Percentiles rank a stretch among this genome's conserved stretches.
Conservation (phyloP, 148 eudicot species). For the Arbutus unedo region DNA sequence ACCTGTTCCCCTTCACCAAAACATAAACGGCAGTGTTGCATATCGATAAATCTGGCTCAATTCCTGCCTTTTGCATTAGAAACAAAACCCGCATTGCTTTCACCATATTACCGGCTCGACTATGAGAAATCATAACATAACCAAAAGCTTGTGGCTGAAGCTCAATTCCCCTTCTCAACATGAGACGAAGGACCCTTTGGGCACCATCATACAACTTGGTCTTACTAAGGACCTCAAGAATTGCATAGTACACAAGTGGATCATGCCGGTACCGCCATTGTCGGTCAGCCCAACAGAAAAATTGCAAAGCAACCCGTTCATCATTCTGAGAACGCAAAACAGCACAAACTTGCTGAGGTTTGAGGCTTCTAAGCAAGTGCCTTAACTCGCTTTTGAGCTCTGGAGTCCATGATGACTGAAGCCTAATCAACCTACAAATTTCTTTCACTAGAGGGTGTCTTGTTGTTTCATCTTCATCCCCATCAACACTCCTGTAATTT, state of each 20-base stretch:
- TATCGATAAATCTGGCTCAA: constrained; percentile 33
- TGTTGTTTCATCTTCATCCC: constrained; percentile 35
- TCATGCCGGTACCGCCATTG: constrained; percentile 45
- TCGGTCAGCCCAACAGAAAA: constrained; percentile 38
- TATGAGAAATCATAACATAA: constrained; percentile 42
- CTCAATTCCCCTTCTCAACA: constrained; percentile 30
- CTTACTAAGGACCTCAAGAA: constrained; percentile 42
- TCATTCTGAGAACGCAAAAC: constrained; percentile 32
- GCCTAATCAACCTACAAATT: constrained; percentile 31
- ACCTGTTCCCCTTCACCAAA: constrained; percentile 31
- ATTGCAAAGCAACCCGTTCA: constrained; percentile 33
- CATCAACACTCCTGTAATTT: constrained; percentile 16
- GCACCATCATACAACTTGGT: constrained; percentile 43
- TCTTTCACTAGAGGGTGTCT: constrained; percentile 39
- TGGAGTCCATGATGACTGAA: constrained; percentile 30
- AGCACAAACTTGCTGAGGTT: constrained; percentile 38
- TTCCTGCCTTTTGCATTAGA: constrained; percentile 36
- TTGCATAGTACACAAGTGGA: constrained; percentile 33
- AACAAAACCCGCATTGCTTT: constrained; percentile 31
- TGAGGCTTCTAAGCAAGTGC: constrained; percentile 33
- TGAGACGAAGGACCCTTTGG: constrained; percentile 32
- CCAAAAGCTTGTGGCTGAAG: constrained; percentile 30
- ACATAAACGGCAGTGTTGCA: constrained; percentile 35
- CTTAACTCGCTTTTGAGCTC: constrained; percentile 30
- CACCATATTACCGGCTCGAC: constrained; percentile 34